Evolutionary conservation across 805 yeast species (phyloP).

Genomic region (Metschnikowia koreensis): DNA sequence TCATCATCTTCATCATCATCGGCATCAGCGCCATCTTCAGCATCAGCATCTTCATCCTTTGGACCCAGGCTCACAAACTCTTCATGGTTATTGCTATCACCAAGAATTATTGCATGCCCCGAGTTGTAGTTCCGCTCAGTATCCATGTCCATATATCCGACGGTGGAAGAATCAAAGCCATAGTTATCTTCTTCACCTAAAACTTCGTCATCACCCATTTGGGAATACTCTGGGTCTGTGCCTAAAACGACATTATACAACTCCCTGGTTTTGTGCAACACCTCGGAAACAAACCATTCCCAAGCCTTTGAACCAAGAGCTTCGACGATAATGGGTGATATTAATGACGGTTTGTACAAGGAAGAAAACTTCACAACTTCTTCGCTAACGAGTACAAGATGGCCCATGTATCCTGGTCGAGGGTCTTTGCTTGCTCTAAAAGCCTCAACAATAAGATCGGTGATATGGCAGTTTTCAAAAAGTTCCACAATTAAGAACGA

Average conservation of each 20-base stretch:
- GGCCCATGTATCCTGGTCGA: constrained; percentile 96
- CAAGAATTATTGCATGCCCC: constrained; percentile 30
- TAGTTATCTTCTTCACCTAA: constrained; percentile 14
- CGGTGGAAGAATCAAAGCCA: constrained; percentile 35
- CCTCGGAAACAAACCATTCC: constrained; percentile 50
- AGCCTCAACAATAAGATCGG: constrained; percentile 43
- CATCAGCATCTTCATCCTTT: constrained; percentile 12
- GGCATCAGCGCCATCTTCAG: constrained; percentile 10
- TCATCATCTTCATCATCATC: constrained; percentile 24
- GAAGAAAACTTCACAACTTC: constrained; percentile 87
- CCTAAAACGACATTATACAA: constrained; percentile 58
- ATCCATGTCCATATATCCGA: constrained; percentile 39
- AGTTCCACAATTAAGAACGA: constrained; percentile 43
- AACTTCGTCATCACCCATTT: constrained; percentile 9
- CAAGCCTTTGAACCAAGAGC: constrained; percentile 47
- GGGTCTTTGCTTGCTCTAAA: constrained; percentile 52
- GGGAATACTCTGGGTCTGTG: constrained; percentile 29
- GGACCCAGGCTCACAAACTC: constrained; percentile 25
- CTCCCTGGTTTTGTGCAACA: constrained; percentile 51
- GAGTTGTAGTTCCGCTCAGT: constrained; percentile 27
- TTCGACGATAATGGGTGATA: constrained; percentile 59
- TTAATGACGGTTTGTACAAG: constrained; percentile 58
- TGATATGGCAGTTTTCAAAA: constrained; percentile 19
- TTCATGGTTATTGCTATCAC: constrained; percentile 36
- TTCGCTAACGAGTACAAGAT: constrained; percentile 86